Evolutionary conservation across 495 filamentous ascomycete species (phyloP).

Genomic region (Polyplosphaeria fusca): DNA sequence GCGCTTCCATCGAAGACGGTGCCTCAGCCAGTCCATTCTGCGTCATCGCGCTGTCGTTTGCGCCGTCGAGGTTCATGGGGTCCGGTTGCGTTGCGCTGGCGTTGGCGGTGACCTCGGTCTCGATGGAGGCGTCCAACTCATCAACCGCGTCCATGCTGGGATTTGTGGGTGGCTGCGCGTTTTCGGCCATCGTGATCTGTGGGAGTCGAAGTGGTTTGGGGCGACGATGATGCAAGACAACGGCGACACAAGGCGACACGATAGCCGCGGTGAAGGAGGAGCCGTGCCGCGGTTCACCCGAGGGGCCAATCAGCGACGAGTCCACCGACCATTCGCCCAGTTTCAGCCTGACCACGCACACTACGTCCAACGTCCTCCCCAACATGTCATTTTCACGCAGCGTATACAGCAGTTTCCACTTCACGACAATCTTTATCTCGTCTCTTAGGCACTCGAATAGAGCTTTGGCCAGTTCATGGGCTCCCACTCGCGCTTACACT

Average conservation of each 20-base stretch:
- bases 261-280: background rate
- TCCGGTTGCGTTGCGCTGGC: constrained; percentile 27
- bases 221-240: background rate
- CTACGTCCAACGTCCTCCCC: too few relatives aligned
- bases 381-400: too few relatives aligned
- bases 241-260: too few relatives aligned
- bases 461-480: too few relatives aligned
- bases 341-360: too few relatives aligned
- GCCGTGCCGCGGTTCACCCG: background rate
- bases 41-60: constrained; percentile 27
- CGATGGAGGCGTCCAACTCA: constrained; percentile 35
- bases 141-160: constrained; percentile 19
- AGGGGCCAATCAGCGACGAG: background rate
- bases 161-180: constrained; percentile 13
- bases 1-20: constrained; percentile 37
- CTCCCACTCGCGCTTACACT: too few relatives aligned
- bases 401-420: too few relatives aligned
- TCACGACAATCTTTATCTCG: too few relatives aligned
- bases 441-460: too few relatives aligned
- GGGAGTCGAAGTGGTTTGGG: background rate
- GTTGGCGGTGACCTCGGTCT: constrained; percentile 29
- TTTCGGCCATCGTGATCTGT: constrained; percentile 22
- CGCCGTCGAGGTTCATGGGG: constrained; percentile 35
- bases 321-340: too few relatives aligned
- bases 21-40: constrained; percentile 24